phyloP scores from a whole-genome alignment of 1,139 yeast genomes.

The Hyphopichia khmerensis region DNA sequence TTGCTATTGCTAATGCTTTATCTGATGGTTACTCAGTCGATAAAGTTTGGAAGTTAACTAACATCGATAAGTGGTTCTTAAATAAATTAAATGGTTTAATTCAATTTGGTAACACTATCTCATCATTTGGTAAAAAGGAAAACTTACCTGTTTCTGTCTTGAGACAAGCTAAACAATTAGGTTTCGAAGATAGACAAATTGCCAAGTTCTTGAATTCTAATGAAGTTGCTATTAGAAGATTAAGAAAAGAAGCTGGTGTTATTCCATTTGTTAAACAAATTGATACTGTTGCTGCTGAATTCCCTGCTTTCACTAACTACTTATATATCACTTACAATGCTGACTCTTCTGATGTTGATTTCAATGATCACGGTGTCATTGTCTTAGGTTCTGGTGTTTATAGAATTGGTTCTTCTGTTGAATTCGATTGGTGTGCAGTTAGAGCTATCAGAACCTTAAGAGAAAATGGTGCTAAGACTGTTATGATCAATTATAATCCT shows the following conservation, averaged over 20 bases:
- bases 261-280: slow-evolving; percentile 94
- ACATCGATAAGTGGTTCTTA: slow-evolving; percentile 96
- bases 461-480: slow-evolving; percentile 81
- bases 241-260: slow-evolving; percentile 75
- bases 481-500: slow-evolving; percentile 97
- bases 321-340: slow-evolving; percentile 96
- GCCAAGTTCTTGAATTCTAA: slow-evolving; percentile 66
- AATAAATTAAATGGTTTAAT: slow-evolving; percentile 77
- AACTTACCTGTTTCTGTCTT: slow-evolving; percentile 58
- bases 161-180: slow-evolving; percentile 88
- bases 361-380: slow-evolving; percentile 88
- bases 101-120: slow-evolving; percentile 62
- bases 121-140: slow-evolving; percentile 59
- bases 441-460: slow-evolving; percentile 94
- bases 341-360: slow-evolving; percentile 75
- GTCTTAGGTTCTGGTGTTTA: slow-evolving; percentile 98
- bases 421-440: slow-evolving; percentile 99
- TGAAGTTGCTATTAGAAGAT: slow-evolving; percentile 79
- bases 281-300: slow-evolving; percentile 97
- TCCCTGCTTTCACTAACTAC: slow-evolving; percentile 96
- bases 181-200: slow-evolving; percentile 94
- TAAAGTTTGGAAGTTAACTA: slow-evolving; percentile 87
- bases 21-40: slow-evolving; percentile 87
- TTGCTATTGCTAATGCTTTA: slow-evolving; percentile 93
- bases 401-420: slow-evolving; percentile 97